A percentile compares a stretch with the other conserved stretches of the same genome.
phyloP scores from a whole-genome alignment of 495 filamentous ascomycete genomes.

The Rhizodiscina lignyota region DNA sequence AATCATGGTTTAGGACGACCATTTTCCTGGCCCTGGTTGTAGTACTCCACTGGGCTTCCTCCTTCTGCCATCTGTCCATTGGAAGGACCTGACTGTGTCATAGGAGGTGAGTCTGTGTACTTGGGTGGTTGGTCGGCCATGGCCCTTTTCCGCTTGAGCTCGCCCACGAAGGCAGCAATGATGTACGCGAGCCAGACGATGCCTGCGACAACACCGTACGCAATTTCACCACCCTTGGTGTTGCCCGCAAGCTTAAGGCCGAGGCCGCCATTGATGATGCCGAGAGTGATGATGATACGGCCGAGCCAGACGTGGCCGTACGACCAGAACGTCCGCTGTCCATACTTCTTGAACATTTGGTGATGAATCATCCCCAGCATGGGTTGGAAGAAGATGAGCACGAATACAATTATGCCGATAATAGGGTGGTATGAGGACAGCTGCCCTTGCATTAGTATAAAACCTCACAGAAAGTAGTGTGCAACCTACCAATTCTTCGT shows the following conservation, averaged over 20 bases:
- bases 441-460: no score
- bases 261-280: conserved; percentile 19
- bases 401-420: conserved; percentile 9
- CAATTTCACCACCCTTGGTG: conserved; percentile 1
- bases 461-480: no score
- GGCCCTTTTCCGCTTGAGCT: conserved; percentile 3
- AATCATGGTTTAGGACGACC: no score
- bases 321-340: conserved; percentile 2
- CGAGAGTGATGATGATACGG: conserved; percentile 13
- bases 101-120: no score
- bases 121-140: neutral
- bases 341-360: conserved; percentile 7
- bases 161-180: conserved; percentile 11
- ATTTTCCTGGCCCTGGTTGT: no score
- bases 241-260: conserved; percentile 10
- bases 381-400: conserved; percentile 6
- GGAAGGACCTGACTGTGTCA: no score
- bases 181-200: conserved; percentile 14
- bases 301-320: conserved; percentile 9
- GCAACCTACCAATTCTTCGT: no score
- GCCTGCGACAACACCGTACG: conserved; percentile 11
- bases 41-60: no score
- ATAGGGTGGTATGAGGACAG: conserved; percentile 2
- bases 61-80: no score
- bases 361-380: conserved; percentile 7